Evolutionary conservation across 2,329 filamentous ascomycete genomes (phyloP), one percentile per base, ranked within the genome.

Genomic region (Aspergillus sp.): DNA sequence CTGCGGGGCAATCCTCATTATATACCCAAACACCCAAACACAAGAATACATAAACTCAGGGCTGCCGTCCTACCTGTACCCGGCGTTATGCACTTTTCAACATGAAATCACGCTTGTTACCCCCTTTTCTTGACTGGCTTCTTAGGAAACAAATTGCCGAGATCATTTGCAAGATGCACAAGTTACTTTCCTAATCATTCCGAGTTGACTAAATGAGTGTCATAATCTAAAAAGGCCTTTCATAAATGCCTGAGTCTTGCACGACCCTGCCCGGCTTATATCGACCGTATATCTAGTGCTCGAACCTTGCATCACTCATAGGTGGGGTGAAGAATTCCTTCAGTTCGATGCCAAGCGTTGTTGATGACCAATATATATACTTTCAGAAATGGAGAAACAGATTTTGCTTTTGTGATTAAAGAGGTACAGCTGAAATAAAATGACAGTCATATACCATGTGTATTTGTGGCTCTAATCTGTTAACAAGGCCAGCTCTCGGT

Each of bases 1-100:
- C 38, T 54, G 54, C 15, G 22, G 15, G 31, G 25, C 23, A 19
- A 56, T 57, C 38, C 7, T 54, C 54, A 25, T 31, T 54, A 66
- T 64, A 67, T 67, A 67, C 64, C 65, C 65, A 60, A 63, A 51
- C n/a, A 51, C 17, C 30, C 13, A 30, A 50, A 31, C 9, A 52
- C 28, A 60, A 57, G 60, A 38, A 54, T 46, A 57, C 8, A 46
- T 43, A 54, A 52, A 43, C 34, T 13, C 34, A 41, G 34, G 34
- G 34, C 11, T 41, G 11, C 34, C 15, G 15, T 41, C 34, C 15
- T 41, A 41, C 15, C 13, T 15, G 4, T 13, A 3, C 1, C 25
- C 4, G 34, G 34, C 4, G 34, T 17, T 41, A 41, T 15, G 9
- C 11, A 41, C 34, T 15, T 7, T 28, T 28, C 19, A 15, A 13